phyloP scores from a whole-genome alignment of 345 rosid genomes.

The Punica granatum region DNA sequence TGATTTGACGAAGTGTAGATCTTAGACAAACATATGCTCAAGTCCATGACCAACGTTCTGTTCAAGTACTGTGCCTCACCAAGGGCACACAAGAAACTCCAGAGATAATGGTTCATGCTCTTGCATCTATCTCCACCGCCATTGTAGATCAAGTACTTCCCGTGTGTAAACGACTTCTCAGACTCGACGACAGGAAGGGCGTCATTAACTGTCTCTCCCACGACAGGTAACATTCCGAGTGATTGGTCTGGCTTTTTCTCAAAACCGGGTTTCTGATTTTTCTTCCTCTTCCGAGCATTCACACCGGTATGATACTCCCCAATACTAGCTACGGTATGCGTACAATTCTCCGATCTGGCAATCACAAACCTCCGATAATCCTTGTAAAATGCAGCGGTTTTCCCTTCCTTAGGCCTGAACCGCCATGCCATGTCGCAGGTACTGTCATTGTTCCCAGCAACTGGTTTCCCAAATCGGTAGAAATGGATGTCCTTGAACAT shows the following conservation, averaged over 20 bases:
- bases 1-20: slow-evolving; percentile 64
- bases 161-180: slow-evolving; percentile 52
- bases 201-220: slow-evolving; percentile 77
- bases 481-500: slow-evolving; percentile 79
- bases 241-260: slow-evolving; percentile 42
- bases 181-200: slow-evolving; percentile 65
- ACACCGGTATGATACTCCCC: slow-evolving; percentile 91
- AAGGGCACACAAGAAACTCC: slow-evolving; percentile 94
- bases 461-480: slow-evolving; percentile 79
- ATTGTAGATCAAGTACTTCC: slow-evolving; percentile 62
- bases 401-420: slow-evolving; percentile 93
- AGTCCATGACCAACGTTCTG: slow-evolving; percentile 82
- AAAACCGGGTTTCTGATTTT: slow-evolving; percentile 60
- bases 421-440: slow-evolving; percentile 94
- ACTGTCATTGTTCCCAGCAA: slow-evolving; percentile 37
- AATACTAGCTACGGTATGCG: slow-evolving; percentile 41
- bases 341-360: slow-evolving; percentile 55
- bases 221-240: slow-evolving; percentile 33
- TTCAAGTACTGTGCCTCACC: slow-evolving; percentile 96
- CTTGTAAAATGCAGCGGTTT: slow-evolving; percentile 73
- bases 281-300: slow-evolving; percentile 88
- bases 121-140: slow-evolving; percentile 93
- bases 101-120: slow-evolving; percentile 89
- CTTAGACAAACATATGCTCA: slow-evolving; percentile 69
- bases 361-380: slow-evolving; percentile 79